Percentiles rank a stretch among this genome's conserved stretches.
Evolutionary conservation across 2,329 filamentous ascomycete species (phyloP).

Genomic region (Sporothrix pseudoabietina): DNA sequence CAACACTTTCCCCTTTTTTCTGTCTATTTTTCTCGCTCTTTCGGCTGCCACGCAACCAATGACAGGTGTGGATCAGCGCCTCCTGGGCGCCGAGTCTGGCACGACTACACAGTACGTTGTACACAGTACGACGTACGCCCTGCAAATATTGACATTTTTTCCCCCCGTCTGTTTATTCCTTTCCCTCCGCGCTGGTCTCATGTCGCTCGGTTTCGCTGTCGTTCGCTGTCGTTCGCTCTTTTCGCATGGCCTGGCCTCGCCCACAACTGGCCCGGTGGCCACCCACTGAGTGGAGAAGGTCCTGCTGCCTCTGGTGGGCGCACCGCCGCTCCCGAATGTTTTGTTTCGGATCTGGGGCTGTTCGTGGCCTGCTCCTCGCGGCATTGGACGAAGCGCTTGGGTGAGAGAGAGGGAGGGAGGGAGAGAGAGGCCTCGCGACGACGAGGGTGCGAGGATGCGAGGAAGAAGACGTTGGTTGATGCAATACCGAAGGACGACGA

Average conservation of each 20-base stretch:
- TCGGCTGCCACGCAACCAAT: neutral
- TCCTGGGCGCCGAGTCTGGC: slow-evolving; percentile 1
- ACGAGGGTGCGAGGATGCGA: neutral
- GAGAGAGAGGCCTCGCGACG: slow-evolving; percentile 1
- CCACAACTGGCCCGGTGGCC: neutral
- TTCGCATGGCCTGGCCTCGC: neutral
- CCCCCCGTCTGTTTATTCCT: neutral
- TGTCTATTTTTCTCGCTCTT: neutral
- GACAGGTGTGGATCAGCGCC: slow-evolving; percentile 8
- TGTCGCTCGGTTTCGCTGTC: neutral
- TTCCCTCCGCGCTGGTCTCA: neutral
- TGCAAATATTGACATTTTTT: neutral
- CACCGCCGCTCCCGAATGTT: neutral
- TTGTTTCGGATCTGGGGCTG: slow-evolving; percentile 13
- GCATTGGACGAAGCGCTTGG: slow-evolving; percentile 1
- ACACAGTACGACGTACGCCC: neutral
- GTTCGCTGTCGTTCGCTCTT: neutral
- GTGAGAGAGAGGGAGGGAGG: neutral
- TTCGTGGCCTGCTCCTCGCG: neutral
- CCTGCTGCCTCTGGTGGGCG: neutral
- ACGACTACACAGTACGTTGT: neutral
- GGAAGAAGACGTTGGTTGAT: neutral
- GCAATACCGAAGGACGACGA: neutral
- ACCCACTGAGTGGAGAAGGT: neutral
- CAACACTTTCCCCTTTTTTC: neutral